Evolutionary conservation across 1,139 yeast species (phyloP), one percentile per base, ranked within the genome.

Genomic region (Magnusiomyces paraingens): DNA sequence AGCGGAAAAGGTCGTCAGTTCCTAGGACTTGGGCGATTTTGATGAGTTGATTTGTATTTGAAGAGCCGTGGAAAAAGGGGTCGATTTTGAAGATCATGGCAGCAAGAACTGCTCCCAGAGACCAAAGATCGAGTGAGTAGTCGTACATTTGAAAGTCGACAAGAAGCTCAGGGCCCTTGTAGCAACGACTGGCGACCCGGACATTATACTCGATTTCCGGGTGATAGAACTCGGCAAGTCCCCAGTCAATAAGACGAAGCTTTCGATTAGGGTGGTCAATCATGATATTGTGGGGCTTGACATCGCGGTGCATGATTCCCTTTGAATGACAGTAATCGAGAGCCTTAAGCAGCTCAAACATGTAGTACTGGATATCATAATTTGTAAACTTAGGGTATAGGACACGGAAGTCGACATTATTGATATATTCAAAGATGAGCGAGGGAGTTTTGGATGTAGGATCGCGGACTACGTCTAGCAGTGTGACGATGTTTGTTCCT

Each of bases 241-340:
- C 99, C 99, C 99, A 94, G 74, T 94, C 99, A 61, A 94, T 94
- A 60, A 94, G 79, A 60, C 97, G 80, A 61, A 94, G 74, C 57
- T 64, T 75, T 63, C 81, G 80, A 61, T 77, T 77, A 53, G 81
- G 81, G 62, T 93, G 98, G 69, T 94, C 99, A 66, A 94, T 94
- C 97, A 94, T 93, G 49, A 94, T 94, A 67, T 94, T 94, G 68
- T 94, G 98, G 32, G 99, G 99, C 70, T 94, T 94, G 58, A 94
- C 99, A 71, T 94, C 99, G 68, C 99, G 78, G 71, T 94, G 99
- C 88, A 94, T 94, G 59, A 94, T 91, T 44, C 99, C 99, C 89
- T 88, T 89, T 5, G 96, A 88, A 71, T 94, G 99, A 49, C 94
- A 86, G 69, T 81, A 94, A 70, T 94, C 97, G 59, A 94, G 77